Evolutionary conservation across 2,329 filamentous ascomycete genomes (phyloP), one percentile per base, ranked within the genome.

Genomic region (Calonectria honghensis): DNA sequence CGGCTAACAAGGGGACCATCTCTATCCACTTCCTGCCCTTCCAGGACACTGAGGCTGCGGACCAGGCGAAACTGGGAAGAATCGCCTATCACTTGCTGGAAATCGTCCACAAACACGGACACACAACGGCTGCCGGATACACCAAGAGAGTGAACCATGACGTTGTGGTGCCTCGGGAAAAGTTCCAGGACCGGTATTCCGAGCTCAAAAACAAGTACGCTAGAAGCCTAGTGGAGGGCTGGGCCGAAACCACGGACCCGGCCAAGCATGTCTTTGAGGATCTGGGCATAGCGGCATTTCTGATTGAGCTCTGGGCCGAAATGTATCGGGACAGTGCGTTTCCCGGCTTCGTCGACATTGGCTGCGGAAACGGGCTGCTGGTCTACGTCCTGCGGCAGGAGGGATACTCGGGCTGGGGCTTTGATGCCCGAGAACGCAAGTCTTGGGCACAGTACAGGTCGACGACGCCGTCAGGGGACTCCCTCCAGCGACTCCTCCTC

Each of bases 231-330:
- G 93, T 96, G 18, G 85, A 91, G n/a, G 87, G 85, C 1, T 99
- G 96, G 97, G 93, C 92, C 18, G 97, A 98, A 86, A 90, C 90
- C 67, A 98, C 96, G 0, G 96, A 98, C 82, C 95, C 96, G 0
- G 88, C 88, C 20, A 99, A 98, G 84, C 96, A 98, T 82, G 95
- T 98, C 3, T 98, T 98, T 84, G 97, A 99, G 83, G 96, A 98
- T 82, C 86, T 99, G 27, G 91, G 92, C 5, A 98, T 99, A 76
- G 94, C 96, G 0, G 94, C 96, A 0, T 99, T 98, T 80, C 87
- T 98, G 67, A 95, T 98, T 32, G 96, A 98, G 86, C 87, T 98
- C 2, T 99, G 97, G 97, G 86, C 87, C 16, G 92, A 94, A 73
- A 96, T 98, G 93, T 98, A 98, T 83, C 82, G 79, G 48, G 82